Percentiles rank a stretch among this genome's conserved stretches.
Evolutionary conservation across 495 filamentous ascomycete genomes (phyloP).

Genomic region (Poronia punctata): DNA sequence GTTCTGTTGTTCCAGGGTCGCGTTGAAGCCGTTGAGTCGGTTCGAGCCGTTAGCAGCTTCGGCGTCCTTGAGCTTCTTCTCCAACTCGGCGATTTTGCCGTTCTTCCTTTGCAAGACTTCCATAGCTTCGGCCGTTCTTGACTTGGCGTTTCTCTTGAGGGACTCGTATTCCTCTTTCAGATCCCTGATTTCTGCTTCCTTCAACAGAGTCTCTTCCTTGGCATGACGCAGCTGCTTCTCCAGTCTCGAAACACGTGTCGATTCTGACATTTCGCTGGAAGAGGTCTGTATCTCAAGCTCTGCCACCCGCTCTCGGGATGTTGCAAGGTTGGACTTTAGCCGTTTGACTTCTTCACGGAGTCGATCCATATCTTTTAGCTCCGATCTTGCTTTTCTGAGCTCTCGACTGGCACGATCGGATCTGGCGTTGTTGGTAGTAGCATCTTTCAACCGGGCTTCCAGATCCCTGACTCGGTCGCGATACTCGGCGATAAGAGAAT

Average conservation of each 20-base stretch:
- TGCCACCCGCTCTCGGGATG: constrained; percentile 35
- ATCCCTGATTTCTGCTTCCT: constrained; percentile 47
- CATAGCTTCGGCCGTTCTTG: constrained; percentile 45
- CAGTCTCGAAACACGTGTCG: constrained; percentile 32
- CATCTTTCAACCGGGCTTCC: constrained; percentile 44
- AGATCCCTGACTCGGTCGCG: constrained; percentile 60
- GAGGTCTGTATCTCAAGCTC: constrained; percentile 43
- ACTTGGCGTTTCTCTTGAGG: constrained; percentile 55
- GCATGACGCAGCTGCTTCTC: constrained; percentile 34
- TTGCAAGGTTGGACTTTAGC: constrained; percentile 38
- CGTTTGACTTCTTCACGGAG: constrained; percentile 42
- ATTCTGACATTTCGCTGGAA: constrained; percentile 31
- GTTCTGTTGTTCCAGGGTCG: constrained; percentile 5
- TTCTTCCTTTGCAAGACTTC: constrained; percentile 58
- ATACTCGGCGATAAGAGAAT: constrained; percentile 58
- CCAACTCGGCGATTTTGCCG: constrained; percentile 53
- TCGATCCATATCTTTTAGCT: constrained; percentile 43
- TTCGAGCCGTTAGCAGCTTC: constrained; percentile 18
- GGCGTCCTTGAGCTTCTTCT: constrained; percentile 47
- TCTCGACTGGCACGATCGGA: constrained; percentile 39
- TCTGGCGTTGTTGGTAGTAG: constrained; percentile 30
- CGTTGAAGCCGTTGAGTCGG: constrained; percentile 11
- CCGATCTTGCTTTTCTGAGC: constrained; percentile 39
- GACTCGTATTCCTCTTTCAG: constrained; percentile 46
- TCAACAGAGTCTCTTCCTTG: constrained; percentile 35